Base-by-base conservation (phyloP, 805 yeast genomes). In the Candida namnaoensis region DNA sequence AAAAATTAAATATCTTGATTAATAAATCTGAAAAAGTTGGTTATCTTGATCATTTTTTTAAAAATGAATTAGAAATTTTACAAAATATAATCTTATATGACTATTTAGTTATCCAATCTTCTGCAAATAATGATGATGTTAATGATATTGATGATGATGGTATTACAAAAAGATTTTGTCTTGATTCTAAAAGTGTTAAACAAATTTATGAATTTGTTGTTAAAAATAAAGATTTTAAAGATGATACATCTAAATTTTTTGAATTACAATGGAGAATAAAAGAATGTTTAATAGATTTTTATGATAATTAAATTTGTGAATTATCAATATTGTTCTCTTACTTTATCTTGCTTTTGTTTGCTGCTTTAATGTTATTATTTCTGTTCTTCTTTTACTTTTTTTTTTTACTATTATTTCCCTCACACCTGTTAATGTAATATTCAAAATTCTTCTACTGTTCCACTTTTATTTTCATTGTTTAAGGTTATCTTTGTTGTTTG, bases 1-100 rank as follows among this genome's bases (percentile, higher is more conserved):
- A 53, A 53, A 8, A 5, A 30, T 23, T 14, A 34, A 40, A 48
- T 14, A 53, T 47, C 32, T 40, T 44, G 24, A 44, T 63, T 13
- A 57, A 52, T 32, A 38, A 43, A 4, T 56, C 64, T 1, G 55
- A 55, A n/a, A 44, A 50, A 9, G 41, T 64, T 1, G 46, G 47
- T 0, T 38, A 42, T 12, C 14, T 60, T 5, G 51, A 61, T 5
- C 35, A 32, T 3, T 37, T 43, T 9, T 49, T 53, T 41, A 47
- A 45, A 28, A 51, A 53, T 32, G 77, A 72, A 44, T 38, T 61
- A 4, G 56, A 58, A n/a, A 47, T 71, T 6, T 47, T 68, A 8
- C 54, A 59, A 44, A 50, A 61, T 43, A 53, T 66, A 3, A 57
- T 68, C 0, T 36, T 61, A 30, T 69, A 60, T 47, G 72, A 68